These are phyloP conservation scores for Malbranchea cinnamomea DNA, from an alignment of 2,329 filamentous ascomycete genomes.

Conservation along the genomic window DNA sequence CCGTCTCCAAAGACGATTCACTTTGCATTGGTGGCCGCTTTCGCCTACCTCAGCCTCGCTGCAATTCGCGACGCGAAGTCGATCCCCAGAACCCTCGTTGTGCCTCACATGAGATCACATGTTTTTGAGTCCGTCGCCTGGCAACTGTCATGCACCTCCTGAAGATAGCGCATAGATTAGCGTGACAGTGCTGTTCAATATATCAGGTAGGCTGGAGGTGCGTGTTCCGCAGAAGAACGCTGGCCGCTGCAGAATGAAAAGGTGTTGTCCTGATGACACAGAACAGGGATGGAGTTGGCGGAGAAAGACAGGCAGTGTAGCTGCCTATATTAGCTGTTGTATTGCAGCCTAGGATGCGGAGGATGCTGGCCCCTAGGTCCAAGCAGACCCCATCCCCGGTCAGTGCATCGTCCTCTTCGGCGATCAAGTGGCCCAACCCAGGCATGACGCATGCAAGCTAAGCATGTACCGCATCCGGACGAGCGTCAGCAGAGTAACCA, in stretches of 20 bases:
- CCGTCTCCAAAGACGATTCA: slow-evolving; percentile 9
- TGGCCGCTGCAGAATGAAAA: neutral
- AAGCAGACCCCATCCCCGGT: slow-evolving; percentile 7
- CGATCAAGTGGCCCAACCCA: slow-evolving; percentile 7
- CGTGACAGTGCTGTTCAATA: slow-evolving; percentile 9
- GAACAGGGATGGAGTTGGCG: too few species aligned
- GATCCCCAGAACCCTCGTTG: slow-evolving; percentile 5
- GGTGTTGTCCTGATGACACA: too few species aligned
- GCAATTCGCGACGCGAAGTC: slow-evolving; percentile 4
- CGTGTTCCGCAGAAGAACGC: slow-evolving; percentile 3
- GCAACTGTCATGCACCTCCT: slow-evolving; percentile 5
- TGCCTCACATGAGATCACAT: slow-evolving; percentile 6
- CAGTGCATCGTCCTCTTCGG: slow-evolving; percentile 9
- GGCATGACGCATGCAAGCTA: slow-evolving; percentile 4
- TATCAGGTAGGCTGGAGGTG: slow-evolving; percentile 6
- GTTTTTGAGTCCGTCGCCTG: slow-evolving; percentile 5
- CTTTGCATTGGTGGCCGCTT: slow-evolving; percentile 3
- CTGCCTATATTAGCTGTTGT: neutral
- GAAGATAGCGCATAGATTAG: slow-evolving; percentile 9
- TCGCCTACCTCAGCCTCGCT: slow-evolving; percentile 4
- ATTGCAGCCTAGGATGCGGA: neutral
- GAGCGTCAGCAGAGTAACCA: too few species aligned
- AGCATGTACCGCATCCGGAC: slow-evolving; percentile 9
- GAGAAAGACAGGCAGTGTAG: neutral
- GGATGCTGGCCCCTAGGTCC: slow-evolving; percentile 5